These are phyloP conservation scores for barley (Hordeum vulgare) DNA, from an alignment of 176 grass and related monocot genomes.

Conservation along the genomic window MorexV3_pseudomolecules_assembly NC_058521.1:434667464-434667963, in stretches of 20 bases:
- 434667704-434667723: neutral
- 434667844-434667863: too few species aligned
- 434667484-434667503: constrained; percentile 43
- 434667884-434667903: too few species aligned
- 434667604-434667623: constrained; percentile 83
- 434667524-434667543: too few species aligned
- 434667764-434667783: neutral
- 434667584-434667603: too few species aligned
- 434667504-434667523: too few species aligned
- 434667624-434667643: constrained; percentile 83
- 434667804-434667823: neutral
- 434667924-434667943: too few species aligned
- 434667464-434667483: constrained; percentile 6
- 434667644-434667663: constrained; percentile 43
- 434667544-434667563: too few species aligned
- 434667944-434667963: too few species aligned
- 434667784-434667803: neutral
- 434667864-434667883: too few species aligned
- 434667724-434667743: neutral
- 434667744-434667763: neutral
- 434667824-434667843: too few species aligned
- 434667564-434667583: too few species aligned
- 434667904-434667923: too few species aligned
- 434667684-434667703: neutral
- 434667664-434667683: constrained; percentile 5